Base-by-base conservation (phyloP, 2,329 filamentous ascomycete species). In the Ustilaginoidea virens region DNA sequence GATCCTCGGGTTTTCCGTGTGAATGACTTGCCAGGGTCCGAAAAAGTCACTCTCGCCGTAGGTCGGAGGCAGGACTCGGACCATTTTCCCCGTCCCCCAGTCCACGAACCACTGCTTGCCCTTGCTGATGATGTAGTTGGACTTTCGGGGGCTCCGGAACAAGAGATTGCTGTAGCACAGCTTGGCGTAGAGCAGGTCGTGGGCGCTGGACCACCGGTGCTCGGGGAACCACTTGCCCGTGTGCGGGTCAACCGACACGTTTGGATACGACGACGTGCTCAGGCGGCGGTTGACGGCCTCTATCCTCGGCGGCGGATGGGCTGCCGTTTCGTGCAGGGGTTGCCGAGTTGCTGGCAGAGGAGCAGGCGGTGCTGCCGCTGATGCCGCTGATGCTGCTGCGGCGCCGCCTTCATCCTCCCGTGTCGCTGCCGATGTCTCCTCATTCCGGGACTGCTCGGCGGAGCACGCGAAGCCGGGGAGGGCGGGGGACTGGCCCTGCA, bases 61-160 rank as follows among this genome's bases (percentile, higher is more conserved):
- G 5, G 53, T 55, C 2, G 67, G 67, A 8, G 67, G 67, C 12
- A 62, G 50, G 13, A 68, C 63, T 11, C 62, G 54, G 17, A 60
- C 55, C 58, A 69, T 64, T 31, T 58, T 58, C 21, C 68, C 68
- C 11, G 65, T 70, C 10, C 49, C 48, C 68, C 68, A 73, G 51
- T 73, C 67, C 24, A 73, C 64, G 34, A 60, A 59, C 65, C 66
- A 73, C 41, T 66, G 58, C 44, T 65, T 69, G 23, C 66, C 68
- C 36, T 63, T 60, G 46, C 55, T 56, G 40, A 73, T 60, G 32
- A 73, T 60, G 38, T 66, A 66, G 40, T 69, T 66, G 35, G 59
- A 66, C 44, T 72, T 71, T 29, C 68, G 55, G 15, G 69, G 69
- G 33, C 61, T 66, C 32, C 63, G 56, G 44, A 65, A 67, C 15